phyloP scores from a whole-genome alignment of 2,329 filamentous ascomycete species.

The Nemania diffusa region DNA sequence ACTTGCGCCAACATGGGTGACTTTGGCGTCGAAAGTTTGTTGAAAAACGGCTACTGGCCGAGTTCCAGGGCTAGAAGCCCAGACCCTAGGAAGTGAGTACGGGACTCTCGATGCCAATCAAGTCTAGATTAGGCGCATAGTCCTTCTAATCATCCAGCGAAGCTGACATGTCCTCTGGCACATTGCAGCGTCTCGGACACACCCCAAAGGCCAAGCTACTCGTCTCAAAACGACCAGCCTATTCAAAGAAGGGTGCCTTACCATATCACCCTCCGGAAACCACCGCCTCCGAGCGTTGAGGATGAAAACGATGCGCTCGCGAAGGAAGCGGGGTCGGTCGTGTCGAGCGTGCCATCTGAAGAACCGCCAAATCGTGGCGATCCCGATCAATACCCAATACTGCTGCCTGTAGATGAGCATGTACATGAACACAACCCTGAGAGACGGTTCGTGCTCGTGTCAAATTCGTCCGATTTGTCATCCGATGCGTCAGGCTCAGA shows the following conservation, averaged over 20 bases:
- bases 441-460: constrained; percentile 71
- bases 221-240: constrained; percentile 39
- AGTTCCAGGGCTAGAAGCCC: constrained; percentile 45
- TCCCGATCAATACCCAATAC: constrained; percentile 74
- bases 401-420: constrained; percentile 60
- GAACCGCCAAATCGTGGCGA: constrained; percentile 70
- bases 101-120: constrained; percentile 33
- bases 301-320: constrained; percentile 73
- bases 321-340: constrained; percentile 64
- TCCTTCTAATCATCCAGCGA: constrained; percentile 4
- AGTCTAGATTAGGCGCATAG: constrained; percentile 9
- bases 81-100: constrained; percentile 44
- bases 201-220: constrained; percentile 33
- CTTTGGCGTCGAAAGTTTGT: constrained; percentile 44
- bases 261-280: constrained; percentile 51
- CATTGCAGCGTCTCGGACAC: constrained; percentile 37
- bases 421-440: constrained; percentile 70
- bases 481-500: constrained; percentile 38
- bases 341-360: constrained; percentile 56
- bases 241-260: constrained; percentile 40
- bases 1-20: constrained; percentile 43
- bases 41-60: constrained; percentile 49
- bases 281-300: constrained; percentile 74
- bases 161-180: constrained; percentile 27
- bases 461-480: constrained; percentile 50